Evolutionary conservation across 768 basidiomycete genomes (phyloP).

Genomic region (Rhodotorula diobovata): DNA sequence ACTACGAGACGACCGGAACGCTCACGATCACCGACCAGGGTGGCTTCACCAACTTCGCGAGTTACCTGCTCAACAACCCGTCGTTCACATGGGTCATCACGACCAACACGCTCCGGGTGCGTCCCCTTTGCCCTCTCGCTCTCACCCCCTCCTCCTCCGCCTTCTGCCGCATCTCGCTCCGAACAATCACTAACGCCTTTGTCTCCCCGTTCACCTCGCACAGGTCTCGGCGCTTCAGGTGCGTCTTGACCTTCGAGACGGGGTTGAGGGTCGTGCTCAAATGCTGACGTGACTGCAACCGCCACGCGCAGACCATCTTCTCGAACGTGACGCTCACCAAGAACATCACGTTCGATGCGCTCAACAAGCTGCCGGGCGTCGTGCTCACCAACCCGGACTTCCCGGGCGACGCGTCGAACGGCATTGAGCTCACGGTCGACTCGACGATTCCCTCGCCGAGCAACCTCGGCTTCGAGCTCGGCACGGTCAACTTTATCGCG

Average conservation of each 20-base stretch:
- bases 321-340: constrained; percentile 57
- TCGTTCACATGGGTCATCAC: constrained; percentile 49
- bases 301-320: constrained; percentile 9
- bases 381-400: constrained; percentile 66
- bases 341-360: constrained; percentile 41
- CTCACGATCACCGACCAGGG: constrained; percentile 58
- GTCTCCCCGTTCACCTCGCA: too few species aligned
- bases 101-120: constrained; percentile 56
- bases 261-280: too few species aligned
- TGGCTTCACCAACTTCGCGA: constrained; percentile 58
- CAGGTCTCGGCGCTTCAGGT: not conserved
- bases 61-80: constrained; percentile 47
- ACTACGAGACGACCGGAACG: constrained; percentile 57
- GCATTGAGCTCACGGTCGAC: constrained; percentile 38
- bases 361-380: constrained; percentile 27
- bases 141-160: too few species aligned
- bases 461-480: constrained; percentile 66
- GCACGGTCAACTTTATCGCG: constrained; percentile 61
- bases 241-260: too few species aligned
- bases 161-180: too few species aligned
- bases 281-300: not conserved
- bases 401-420: constrained; percentile 46
- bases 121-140: too few species aligned
- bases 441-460: constrained; percentile 27
- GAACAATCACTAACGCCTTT: too few species aligned